Percentiles rank a stretch among this genome's conserved stretches.
Conservation (phyloP, 306 rosid species). For the Aeschynomene evenia region DNA sequence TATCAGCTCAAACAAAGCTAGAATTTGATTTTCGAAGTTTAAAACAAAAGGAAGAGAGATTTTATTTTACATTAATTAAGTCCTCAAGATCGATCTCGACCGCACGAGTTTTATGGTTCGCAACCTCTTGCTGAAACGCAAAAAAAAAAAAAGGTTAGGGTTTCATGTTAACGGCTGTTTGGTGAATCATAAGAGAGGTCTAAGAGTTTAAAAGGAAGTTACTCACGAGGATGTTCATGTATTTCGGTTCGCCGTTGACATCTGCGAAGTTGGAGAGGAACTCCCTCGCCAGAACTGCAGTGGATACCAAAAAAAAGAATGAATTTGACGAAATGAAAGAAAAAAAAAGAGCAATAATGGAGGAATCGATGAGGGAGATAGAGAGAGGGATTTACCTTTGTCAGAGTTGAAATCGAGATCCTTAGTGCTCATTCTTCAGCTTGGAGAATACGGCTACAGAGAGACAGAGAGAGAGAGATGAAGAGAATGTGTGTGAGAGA, state of each 20-base stretch:
- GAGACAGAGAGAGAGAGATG: background rate
- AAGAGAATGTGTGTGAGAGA: background rate
- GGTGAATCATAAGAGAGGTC: background rate
- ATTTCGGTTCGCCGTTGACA: slow-evolving; percentile 66
- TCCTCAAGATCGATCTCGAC: slow-evolving; percentile 84
- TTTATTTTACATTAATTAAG: slow-evolving; percentile 60
- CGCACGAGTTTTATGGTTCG: slow-evolving; percentile 74
- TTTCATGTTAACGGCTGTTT: background rate
- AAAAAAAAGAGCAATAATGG: background rate
- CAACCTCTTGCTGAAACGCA: slow-evolving; percentile 77
- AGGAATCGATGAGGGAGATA: background rate
- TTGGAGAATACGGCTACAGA: slow-evolving; percentile 7
- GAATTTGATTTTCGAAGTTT: background rate
- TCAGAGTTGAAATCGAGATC: slow-evolving; percentile 63
- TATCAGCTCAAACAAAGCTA: background rate
- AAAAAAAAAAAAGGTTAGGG: background rate
- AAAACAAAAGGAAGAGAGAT: background rate
- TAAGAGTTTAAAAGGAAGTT: background rate
- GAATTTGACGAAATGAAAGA: background rate
- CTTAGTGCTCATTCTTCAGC: slow-evolving; percentile 47
- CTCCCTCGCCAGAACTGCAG: slow-evolving; percentile 70
- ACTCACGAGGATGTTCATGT: slow-evolving; percentile 68
- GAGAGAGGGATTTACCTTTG: slow-evolving; percentile 48
- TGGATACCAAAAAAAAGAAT: background rate
- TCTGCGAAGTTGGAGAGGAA: slow-evolving; percentile 81